A percentile compares a stretch with the other conserved stretches of the same genome.
These are phyloP conservation scores for Xerocomellus chrysenteron DNA, from an alignment of 768 basidiomycete genomes.

Conservation along the genomic window DNA sequence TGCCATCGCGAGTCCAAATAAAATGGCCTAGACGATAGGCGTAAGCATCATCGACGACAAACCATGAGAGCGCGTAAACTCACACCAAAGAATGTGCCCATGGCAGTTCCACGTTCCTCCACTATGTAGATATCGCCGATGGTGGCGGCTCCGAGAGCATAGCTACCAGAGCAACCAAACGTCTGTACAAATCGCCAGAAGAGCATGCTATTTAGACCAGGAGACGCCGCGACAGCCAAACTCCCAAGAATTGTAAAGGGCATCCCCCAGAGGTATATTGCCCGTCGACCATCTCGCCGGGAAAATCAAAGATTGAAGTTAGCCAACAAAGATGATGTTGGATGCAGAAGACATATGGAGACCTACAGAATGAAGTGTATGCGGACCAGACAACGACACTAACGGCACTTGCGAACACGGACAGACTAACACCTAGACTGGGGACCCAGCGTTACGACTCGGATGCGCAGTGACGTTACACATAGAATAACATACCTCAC, in stretches of 20 bases:
- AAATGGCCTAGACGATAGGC: slow-evolving; percentile 35
- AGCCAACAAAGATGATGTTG: background rate
- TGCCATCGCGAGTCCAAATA: slow-evolving; percentile 61
- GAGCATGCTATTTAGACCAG: slow-evolving; percentile 45
- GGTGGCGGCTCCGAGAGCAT: slow-evolving; percentile 54
- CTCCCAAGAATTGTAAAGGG: slow-evolving; percentile 61
- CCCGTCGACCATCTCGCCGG: slow-evolving; percentile 62
- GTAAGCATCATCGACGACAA: background rate
- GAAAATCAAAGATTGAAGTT: background rate
- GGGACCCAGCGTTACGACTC: background rate
- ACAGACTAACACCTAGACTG: slow-evolving; percentile 53
- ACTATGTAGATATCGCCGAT: slow-evolving; percentile 66
- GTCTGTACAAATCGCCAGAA: slow-evolving; percentile 67
- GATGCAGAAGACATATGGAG: background rate
- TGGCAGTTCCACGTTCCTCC: slow-evolving; percentile 58
- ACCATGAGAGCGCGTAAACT: slow-evolving; percentile 3
- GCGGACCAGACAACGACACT: slow-evolving; percentile 54
- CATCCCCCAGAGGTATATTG: slow-evolving; percentile 55
- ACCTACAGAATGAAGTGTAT: slow-evolving; percentile 51
- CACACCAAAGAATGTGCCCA: slow-evolving; percentile 59
- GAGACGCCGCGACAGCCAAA: slow-evolving; percentile 54
- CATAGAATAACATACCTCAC: slow-evolving; percentile 45
- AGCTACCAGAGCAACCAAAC: slow-evolving; percentile 55
- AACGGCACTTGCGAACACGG: slow-evolving; percentile 43
- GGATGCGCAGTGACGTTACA: background rate